Evolutionary conservation across 495 filamentous ascomycete species (phyloP).

Genomic region (Talaromyces borbonicus): DNA sequence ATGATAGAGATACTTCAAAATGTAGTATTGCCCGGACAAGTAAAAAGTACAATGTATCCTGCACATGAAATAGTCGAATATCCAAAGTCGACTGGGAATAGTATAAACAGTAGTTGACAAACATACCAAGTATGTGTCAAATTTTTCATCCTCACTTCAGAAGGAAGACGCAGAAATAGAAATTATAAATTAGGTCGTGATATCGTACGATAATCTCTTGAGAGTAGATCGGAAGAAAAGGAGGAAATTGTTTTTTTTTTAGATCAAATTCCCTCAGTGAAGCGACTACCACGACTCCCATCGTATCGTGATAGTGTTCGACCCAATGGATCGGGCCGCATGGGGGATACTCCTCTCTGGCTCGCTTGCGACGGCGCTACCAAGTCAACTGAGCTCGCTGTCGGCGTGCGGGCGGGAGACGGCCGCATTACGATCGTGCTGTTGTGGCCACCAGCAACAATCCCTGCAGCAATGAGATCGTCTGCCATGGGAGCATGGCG

Average conservation of each 20-base stretch:
- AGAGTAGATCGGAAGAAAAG: no score
- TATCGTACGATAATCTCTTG: no score
- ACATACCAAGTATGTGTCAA: constrained; percentile 1
- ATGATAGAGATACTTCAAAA: no score
- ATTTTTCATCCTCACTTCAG: no score
- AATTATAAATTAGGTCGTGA: no score
- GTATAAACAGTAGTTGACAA: constrained; percentile 4
- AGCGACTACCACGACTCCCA: constrained; percentile 46
- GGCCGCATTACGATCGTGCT: constrained; percentile 32
- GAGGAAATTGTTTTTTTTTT: background rate
- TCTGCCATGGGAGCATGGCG: background rate
- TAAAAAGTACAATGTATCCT: constrained; percentile 3
- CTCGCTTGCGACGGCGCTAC: constrained; percentile 16
- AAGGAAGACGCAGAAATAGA: no score
- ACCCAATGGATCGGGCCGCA: constrained; percentile 36
- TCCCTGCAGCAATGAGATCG: background rate
- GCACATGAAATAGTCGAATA: background rate
- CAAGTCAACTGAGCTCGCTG: constrained; percentile 28
- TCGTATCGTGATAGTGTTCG: constrained; percentile 45
- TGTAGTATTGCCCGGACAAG: background rate
- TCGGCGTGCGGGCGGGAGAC: constrained; percentile 40
- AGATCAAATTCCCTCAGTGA: constrained; percentile 35
- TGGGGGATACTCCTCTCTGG: constrained; percentile 17
- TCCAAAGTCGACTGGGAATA: background rate
- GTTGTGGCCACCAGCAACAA: no score